phyloP scores from a whole-genome alignment of 495 filamentous ascomycete genomes.

The Podospora fimiseda region DNA sequence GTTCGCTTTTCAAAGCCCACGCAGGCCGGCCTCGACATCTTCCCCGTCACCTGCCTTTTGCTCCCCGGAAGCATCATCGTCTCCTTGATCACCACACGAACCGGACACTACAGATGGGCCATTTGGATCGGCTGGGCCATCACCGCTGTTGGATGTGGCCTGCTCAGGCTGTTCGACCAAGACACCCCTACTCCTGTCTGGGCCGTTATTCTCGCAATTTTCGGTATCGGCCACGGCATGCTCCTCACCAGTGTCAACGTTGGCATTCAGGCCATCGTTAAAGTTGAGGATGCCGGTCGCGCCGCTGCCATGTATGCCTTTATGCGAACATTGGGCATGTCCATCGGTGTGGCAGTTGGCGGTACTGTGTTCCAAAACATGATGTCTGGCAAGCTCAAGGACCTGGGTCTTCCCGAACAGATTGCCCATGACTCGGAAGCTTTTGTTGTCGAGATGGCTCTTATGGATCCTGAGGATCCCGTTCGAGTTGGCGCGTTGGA shows the following conservation, averaged over 20 bases:
- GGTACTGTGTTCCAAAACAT: slow-evolving; percentile 56
- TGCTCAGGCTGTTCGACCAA: slow-evolving; percentile 41
- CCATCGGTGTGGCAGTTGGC: slow-evolving; percentile 56
- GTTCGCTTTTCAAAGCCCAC: slow-evolving; percentile 50
- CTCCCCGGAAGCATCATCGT: slow-evolving; percentile 38
- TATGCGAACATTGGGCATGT: slow-evolving; percentile 55
- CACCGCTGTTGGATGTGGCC: slow-evolving; percentile 41
- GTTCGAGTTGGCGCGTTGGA: slow-evolving; percentile 18
- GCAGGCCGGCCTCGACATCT: slow-evolving; percentile 40
- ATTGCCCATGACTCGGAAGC: slow-evolving; percentile 42
- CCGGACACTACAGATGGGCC: slow-evolving; percentile 47
- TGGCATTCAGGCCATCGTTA: slow-evolving; percentile 47
- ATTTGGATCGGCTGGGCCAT: slow-evolving; percentile 54
- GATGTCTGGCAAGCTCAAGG: slow-evolving; percentile 40
- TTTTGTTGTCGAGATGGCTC: slow-evolving; percentile 33
- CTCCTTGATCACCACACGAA: slow-evolving; percentile 42
- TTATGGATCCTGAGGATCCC: slow-evolving; percentile 20
- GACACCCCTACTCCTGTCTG: slow-evolving; percentile 42
- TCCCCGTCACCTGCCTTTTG: slow-evolving; percentile 25
- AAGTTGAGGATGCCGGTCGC: slow-evolving; percentile 44
- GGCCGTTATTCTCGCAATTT: slow-evolving; percentile 47
- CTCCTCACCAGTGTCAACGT: slow-evolving; percentile 47
- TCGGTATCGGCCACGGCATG: slow-evolving; percentile 50
- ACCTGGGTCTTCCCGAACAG: slow-evolving; percentile 29
- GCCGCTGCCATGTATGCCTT: slow-evolving; percentile 56